phyloP scores from a whole-genome alignment of 176 grass and related monocot species.

The Calamus simplicifolius region DNA sequence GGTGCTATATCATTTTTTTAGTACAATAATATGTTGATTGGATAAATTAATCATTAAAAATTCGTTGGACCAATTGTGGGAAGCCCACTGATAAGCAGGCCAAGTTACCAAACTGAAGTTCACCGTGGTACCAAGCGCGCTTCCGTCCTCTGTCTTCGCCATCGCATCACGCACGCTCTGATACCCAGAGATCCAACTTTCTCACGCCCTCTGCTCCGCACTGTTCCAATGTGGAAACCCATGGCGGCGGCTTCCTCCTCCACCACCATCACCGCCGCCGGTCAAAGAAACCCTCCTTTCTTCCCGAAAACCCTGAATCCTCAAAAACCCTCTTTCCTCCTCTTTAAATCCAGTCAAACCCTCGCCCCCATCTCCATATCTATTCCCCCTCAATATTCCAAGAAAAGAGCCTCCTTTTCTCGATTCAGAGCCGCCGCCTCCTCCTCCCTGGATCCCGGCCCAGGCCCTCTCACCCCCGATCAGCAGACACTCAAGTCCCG shows the following conservation, averaged over 20 bases:
- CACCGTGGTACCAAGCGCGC: no score
- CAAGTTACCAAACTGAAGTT: no score
- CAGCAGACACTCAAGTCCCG: slow-evolving; percentile 50
- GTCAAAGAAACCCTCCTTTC: slow-evolving; percentile 13
- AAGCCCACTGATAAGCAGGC: no score
- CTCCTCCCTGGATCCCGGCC: slow-evolving; percentile 18
- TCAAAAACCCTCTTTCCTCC: background rate
- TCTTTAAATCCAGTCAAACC: slow-evolving; percentile 15
- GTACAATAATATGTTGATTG: no score
- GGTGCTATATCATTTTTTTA: no score
- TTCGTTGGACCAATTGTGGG: no score
- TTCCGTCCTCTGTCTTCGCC: no score
- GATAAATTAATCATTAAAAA: no score
- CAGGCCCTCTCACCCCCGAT: slow-evolving; percentile 20
- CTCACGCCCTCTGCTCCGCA: no score
- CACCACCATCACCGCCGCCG: background rate
- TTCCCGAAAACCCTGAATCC: slow-evolving; percentile 11
- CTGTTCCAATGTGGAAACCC: no score
- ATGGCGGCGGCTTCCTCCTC: slow-evolving; percentile 21
- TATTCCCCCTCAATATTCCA: slow-evolving; percentile 5
- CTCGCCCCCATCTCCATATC: background rate
- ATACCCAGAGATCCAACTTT: no score
- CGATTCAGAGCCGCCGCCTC: slow-evolving; percentile 4
- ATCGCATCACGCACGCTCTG: no score
- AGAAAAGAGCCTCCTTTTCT: slow-evolving; percentile 3